Evolutionary conservation across 768 basidiomycete species (phyloP).

Genomic region (Phylloporus sp.): DNA sequence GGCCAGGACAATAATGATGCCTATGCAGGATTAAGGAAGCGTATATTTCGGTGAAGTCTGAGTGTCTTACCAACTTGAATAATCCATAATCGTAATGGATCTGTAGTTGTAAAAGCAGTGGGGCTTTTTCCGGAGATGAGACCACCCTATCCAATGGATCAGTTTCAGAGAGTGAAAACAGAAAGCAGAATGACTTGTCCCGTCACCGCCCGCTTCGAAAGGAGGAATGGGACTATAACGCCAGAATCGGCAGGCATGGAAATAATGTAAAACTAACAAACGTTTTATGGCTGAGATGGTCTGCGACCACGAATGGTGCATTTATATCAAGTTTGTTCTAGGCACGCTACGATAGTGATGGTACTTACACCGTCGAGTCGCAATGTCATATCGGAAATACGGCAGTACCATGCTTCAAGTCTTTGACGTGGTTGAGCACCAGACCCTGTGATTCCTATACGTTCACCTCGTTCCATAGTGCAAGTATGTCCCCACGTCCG

Average conservation of each 20-base stretch:
- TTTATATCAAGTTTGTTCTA: neutral
- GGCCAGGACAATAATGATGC: conserved; percentile 77
- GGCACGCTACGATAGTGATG: neutral
- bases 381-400: neutral
- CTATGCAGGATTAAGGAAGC: conserved; percentile 31
- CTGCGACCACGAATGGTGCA: neutral
- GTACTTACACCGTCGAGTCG: neutral
- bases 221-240: neutral
- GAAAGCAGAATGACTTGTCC: conserved; percentile 16
- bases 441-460: too few species aligned
- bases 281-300: neutral
- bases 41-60: neutral
- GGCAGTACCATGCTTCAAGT: neutral
- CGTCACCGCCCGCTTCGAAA: conserved; percentile 10
- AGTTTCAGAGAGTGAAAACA: neutral
- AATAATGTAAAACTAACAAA: neutral
- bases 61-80: conserved; percentile 63
- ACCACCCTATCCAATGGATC: conserved; percentile 49
- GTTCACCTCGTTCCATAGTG: too few species aligned
- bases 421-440: too few species aligned
- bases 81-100: conserved; percentile 75
- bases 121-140: conserved; percentile 75
- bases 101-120: conserved; percentile 51
- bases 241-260: neutral
- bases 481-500: too few species aligned